These are phyloP conservation scores for Astrephomene gubernaculifera DNA, from an alignment of 139 green algal genomes.

Conservation along the genomic window DNA sequence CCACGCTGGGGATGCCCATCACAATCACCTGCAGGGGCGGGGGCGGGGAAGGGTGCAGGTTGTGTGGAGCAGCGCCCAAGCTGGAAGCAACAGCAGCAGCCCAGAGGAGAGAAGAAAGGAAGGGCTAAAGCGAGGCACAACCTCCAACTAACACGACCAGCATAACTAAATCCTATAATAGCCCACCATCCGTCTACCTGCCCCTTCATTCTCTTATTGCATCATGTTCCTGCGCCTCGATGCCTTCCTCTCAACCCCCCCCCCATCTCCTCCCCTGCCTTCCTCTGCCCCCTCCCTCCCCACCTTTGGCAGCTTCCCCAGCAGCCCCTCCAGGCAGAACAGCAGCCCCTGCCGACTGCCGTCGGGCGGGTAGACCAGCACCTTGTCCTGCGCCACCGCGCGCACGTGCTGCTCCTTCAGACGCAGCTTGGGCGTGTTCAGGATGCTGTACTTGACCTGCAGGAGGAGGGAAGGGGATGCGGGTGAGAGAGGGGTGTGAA, in stretches of 20 bases:
- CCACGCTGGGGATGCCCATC: slow-evolving; percentile 88
- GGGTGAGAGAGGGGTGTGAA: not conserved
- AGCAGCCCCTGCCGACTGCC: slow-evolving; percentile 49
- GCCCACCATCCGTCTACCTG: too few relatives aligned
- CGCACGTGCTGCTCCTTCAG: slow-evolving; percentile 77
- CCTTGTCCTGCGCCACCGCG: slow-evolving; percentile 59
- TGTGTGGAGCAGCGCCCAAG: too few relatives aligned
- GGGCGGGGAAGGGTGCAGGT: not conserved
- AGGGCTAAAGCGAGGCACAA: too few relatives aligned
- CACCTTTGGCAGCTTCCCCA: slow-evolving; percentile 51
- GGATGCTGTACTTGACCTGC: slow-evolving; percentile 61
- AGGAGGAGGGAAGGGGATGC: not conserved
- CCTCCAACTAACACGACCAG: too few relatives aligned
- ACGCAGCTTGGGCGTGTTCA: slow-evolving; percentile 78
- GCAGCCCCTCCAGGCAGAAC: slow-evolving; percentile 61
- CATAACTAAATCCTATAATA: too few relatives aligned
- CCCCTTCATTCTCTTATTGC: too few relatives aligned
- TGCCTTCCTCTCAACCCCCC: too few relatives aligned
- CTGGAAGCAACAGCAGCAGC: too few relatives aligned
- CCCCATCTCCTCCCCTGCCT: too few relatives aligned
- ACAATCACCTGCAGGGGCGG: slow-evolving; percentile 79
- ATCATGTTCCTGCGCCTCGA: too few relatives aligned
- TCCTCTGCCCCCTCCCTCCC: not conserved
- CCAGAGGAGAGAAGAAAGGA: too few relatives aligned
- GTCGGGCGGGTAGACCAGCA: slow-evolving; percentile 54